Evolutionary conservation across 768 basidiomycete species (phyloP), one percentile per base, ranked within the genome.

Genomic region (Dentipellis sp.): DNA sequence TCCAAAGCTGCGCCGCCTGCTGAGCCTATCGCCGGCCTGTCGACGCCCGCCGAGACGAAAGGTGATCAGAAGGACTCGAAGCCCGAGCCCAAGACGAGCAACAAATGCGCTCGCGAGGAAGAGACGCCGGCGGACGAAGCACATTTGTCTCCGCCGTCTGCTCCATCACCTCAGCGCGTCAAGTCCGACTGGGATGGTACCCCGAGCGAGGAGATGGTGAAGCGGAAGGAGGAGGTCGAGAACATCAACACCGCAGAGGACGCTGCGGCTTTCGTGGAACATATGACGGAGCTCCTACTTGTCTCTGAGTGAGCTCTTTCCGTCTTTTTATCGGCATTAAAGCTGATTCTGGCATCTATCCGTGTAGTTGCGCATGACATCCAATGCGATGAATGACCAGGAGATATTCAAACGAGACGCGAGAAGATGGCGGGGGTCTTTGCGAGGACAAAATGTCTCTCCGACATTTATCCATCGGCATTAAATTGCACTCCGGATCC

Each of bases 181-280:
- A 87, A 85, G 74, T 80, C 78, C 21, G 86, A 90, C 53, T 88
- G 83, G 82, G 84, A 86, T 49, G 78, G 79, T 10, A 73, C 78
- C 21, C 71, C 77, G 12, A 82, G 72, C 59, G 71, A 74, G 56
- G 69, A 75, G 52, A 53, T 69, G 34, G 72, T 76, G 3, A 69
- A 65, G 40, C 53, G 60, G 29, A 53, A 56, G 10, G 60, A 59
- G n/a, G 53, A 61, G 54, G 60, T 52, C 7, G 55, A n/a, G n/a
- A n/a, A n/a, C 84, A 90, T 29, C 77, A 84, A 0, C n/a, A n/a
- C n/a, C n/a, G n/a, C n/a, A n/a, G n/a, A n/a, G n/a, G n/a, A n/a
- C n/a, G n/a, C n/a, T n/a, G 68, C 70, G 35, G 73, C 74, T 3
- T 83, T 86, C 73, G 67, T 89, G 42, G 80, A 82, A 63, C 75